phyloP scores from a whole-genome alignment of 2,329 filamentous ascomycete genomes.

The Fusarium sp. region DNA sequence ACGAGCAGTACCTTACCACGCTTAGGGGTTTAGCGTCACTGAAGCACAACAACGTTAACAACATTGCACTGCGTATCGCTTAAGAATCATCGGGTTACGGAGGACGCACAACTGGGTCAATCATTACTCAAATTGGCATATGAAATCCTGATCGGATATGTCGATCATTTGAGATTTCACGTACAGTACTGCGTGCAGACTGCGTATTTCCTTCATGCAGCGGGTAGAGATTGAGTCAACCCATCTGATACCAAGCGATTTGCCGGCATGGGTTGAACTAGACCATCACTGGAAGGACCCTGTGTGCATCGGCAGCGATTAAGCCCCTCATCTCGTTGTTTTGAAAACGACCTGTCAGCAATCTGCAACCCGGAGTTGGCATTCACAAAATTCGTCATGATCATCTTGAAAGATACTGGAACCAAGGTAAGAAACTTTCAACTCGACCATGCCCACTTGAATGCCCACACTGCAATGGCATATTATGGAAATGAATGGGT shows the following conservation, averaged over 20 bases:
- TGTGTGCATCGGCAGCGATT: conserved; percentile 6
- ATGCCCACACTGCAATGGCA: too few species aligned
- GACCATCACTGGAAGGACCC: conserved; percentile 8
- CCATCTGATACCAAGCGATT: neutral
- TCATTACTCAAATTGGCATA: conserved; percentile 11
- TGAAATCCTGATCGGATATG: conserved; percentile 18
- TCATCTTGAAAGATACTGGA: neutral
- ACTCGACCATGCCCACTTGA: too few species aligned
- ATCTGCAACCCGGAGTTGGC: neutral
- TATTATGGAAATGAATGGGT: too few species aligned
- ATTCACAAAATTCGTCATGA: neutral
- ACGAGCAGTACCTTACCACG: too few species aligned
- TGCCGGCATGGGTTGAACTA: neutral
- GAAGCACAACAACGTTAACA: too few species aligned
- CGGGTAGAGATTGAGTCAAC: neutral
- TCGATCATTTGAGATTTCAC: conserved; percentile 9
- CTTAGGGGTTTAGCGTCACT: too few species aligned
- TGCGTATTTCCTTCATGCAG: neutral
- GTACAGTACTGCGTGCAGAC: too few species aligned
- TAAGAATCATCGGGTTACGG: neutral
- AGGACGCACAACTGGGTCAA: conserved; percentile 11
- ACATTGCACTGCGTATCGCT: neutral
- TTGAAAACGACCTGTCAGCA: neutral
- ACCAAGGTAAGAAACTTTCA: neutral
- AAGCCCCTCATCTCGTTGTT: neutral